A percentile compares a stretch with the other conserved stretches of the same genome.
Evolutionary conservation across 176 grass and related monocot genomes (phyloP).

Genomic region (Zoysia japonica): DNA sequence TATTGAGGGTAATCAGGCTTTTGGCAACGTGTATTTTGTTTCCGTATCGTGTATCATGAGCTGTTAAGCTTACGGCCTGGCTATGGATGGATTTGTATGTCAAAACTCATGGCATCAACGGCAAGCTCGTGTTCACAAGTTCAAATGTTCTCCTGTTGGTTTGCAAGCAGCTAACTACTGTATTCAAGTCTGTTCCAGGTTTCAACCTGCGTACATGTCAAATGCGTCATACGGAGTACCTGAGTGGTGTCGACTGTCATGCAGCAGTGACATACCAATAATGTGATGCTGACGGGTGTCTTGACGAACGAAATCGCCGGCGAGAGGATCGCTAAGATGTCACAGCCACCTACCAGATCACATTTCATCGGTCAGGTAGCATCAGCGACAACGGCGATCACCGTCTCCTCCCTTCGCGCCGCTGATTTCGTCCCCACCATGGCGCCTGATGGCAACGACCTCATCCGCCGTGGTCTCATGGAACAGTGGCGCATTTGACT

Average conservation of each 20-base stretch:
- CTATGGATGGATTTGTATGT: conserved; percentile 23
- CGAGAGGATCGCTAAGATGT: conserved; percentile 11
- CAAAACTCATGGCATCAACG: conserved; percentile 36
- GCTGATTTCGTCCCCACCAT: neutral
- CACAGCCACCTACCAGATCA: neutral
- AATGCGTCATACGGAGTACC: neutral
- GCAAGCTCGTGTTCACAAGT: conserved; percentile 3
- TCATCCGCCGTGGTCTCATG: neutral
- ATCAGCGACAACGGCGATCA: neutral
- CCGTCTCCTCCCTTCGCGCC: neutral
- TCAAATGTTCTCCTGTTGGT: neutral
- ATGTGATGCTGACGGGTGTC: neutral
- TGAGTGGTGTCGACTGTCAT: neutral
- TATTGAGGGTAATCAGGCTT: conserved; percentile 37
- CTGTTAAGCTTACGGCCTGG: conserved; percentile 19
- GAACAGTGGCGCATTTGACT: neutral
- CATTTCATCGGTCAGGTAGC: neutral
- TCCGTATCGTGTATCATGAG: neutral
- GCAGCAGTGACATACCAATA: neutral
- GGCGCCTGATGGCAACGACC: conserved; percentile 24
- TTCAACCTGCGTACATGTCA: neutral
- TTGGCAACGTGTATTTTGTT: neutral
- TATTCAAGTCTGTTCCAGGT: neutral
- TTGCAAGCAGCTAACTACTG: neutral
- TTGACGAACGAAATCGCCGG: conserved; percentile 18